Evolutionary conservation across 768 basidiomycete species (phyloP).

Genomic region (Suillus placidus): DNA sequence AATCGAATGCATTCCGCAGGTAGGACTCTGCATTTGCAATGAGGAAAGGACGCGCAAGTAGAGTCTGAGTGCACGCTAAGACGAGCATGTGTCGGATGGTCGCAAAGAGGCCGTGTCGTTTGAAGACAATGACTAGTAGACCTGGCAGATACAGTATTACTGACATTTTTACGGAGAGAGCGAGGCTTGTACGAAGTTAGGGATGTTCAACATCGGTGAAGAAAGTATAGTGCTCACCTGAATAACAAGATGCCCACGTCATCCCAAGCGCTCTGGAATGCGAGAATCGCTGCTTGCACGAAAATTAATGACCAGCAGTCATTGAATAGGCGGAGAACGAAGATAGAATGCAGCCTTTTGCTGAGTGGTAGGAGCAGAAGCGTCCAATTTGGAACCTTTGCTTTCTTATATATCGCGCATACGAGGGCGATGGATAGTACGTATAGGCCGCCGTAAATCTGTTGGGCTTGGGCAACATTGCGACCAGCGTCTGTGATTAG

Average conservation of each 20-base stretch:
- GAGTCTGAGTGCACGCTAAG: slow-evolving; percentile 46
- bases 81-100: slow-evolving; percentile 53
- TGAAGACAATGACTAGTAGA: slow-evolving; percentile 79
- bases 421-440: slow-evolving; percentile 63
- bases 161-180: slow-evolving; percentile 95
- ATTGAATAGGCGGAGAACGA: slow-evolving; percentile 89
- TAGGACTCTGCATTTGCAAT: slow-evolving; percentile 63
- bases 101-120: slow-evolving; percentile 59
- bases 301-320: slow-evolving; percentile 85
- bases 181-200: slow-evolving; percentile 31
- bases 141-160: slow-evolving; percentile 89
- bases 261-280: slow-evolving; percentile 62
- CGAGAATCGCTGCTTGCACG: slow-evolving; percentile 66
- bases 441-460: slow-evolving; percentile 79
- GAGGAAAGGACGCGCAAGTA: slow-evolving; percentile 75
- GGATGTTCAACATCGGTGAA: not conserved
- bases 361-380: slow-evolving; percentile 77
- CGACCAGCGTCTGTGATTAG: slow-evolving; percentile 60
- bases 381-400: slow-evolving; percentile 71
- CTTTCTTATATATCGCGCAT: slow-evolving; percentile 67
- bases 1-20: slow-evolving; percentile 76
- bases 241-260: slow-evolving; percentile 67
- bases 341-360: slow-evolving; percentile 95
- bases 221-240: slow-evolving; percentile 53
- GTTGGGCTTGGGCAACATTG: slow-evolving; percentile 68